Base-by-base conservation (phyloP, 1,139 yeast genomes). In the Geotrichum siamense region DNA sequence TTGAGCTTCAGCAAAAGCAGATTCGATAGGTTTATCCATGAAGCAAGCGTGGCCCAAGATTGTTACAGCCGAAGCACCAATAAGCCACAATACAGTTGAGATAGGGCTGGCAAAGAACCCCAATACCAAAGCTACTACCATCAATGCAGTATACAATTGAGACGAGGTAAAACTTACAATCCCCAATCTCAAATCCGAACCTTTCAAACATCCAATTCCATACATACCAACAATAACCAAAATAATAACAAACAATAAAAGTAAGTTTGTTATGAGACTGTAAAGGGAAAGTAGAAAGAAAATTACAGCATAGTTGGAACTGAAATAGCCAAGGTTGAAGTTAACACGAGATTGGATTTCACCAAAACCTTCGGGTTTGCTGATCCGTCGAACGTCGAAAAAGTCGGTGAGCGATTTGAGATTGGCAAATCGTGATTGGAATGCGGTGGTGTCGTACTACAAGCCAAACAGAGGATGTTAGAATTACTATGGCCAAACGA, bases 21-120 rank as follows among this genome's bases (percentile, higher is more conserved):
- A 83, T 70, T 91, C 98, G 57, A 93, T 87, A 38, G 98, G 98
- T 69, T 91, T 91, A 63, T 93, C 98, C 86, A 93, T 78, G 54
- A 93, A 75, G 12, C 93, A 69, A 44, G 98, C 97, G 65, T 93
- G 99, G 12, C 95, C 78, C 47, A 89, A 71, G 42, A 93, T 91
- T 40, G 82, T 68, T 43, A 87, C 94, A 34, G 84, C 81, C 19
- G 96, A 83, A 8, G 96, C 93, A 55, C 98, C 99, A 61, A 93
- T 79, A 56, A 93, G 76, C 98, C 98, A 93, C 76, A 93, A 75
- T 71, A 93, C 69, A 25, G 98, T 87, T 48, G 94, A 77, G 56
- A 93, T 76, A 40, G 98, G 98, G 54, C 94, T 82, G 21, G 98
- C 97, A 57, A 87, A 70, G 62, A 93, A 79, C 12, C 95, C 95